These are phyloP conservation scores for Brassica juncea DNA, from an alignment of 345 rosid species.

Conservation along the genomic window DNA sequence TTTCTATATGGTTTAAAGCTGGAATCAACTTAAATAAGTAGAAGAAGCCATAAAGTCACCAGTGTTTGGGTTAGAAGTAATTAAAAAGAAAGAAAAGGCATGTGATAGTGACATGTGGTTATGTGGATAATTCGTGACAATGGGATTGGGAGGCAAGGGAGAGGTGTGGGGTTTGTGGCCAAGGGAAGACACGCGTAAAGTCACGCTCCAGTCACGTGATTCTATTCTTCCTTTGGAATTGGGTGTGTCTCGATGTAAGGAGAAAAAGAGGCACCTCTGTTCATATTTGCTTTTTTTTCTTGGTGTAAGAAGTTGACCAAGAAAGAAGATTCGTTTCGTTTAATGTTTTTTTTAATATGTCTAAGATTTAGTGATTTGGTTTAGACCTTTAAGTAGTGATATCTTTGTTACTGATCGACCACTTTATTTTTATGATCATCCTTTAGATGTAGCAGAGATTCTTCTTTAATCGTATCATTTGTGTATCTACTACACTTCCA, in stretches of 20 bases:
- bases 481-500: neutral
- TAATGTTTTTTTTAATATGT: neutral
- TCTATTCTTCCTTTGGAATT: conserved; percentile 24
- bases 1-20: conserved; percentile 4
- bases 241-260: conserved; percentile 31
- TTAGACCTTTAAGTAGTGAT: neutral
- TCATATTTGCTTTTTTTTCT: conserved; percentile 17
- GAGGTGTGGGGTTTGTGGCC: conserved; percentile 25
- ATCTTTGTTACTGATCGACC: neutral
- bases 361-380: neutral
- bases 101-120: conserved; percentile 28
- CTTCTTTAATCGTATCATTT: neutral
- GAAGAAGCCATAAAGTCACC: conserved; percentile 21
- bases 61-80: neutral
- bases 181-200: conserved; percentile 28
- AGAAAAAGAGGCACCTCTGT: conserved; percentile 24
- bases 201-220: conserved; percentile 43
- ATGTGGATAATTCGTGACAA: conserved; percentile 35
- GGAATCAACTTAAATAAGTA: conserved; percentile 12
- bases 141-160: conserved; percentile 12
- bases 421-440: neutral
- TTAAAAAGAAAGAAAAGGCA: conserved; percentile 1
- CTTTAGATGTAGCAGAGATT: neutral
- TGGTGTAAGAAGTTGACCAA: conserved; percentile 31
- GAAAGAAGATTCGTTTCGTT: conserved; percentile 9